Evolutionary conservation across 352 stramenopile genomes (phyloP), one percentile per base, ranked within the genome.

Genomic region (Phytophthora foliorum): DNA sequence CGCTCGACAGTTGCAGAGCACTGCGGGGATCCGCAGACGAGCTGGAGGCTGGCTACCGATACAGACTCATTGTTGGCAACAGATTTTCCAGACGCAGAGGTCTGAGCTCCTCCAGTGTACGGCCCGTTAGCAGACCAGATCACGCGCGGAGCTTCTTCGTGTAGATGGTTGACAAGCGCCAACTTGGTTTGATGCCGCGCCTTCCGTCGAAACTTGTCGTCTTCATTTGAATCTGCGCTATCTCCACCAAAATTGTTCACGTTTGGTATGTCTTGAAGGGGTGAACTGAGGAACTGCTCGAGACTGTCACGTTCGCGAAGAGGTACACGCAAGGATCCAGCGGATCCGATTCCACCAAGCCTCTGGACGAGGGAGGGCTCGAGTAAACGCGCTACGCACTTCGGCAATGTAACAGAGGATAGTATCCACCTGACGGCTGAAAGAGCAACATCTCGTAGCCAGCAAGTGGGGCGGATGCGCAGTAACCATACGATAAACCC

Each of bases 181-280:
- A 90, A 29, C 50, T 93, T 93, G 22, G 77, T 86, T 58, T 86
- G 68, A 27, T 93, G 72, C 0, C 85, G 81, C 21, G 77, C 82
- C 36, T 88, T 89, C 21, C 84, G 71, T 17, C 85, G 82, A 59
- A 90, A 91, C 38, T 88, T 86, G 52, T 77, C 66, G 16, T 73
- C 58, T n/a, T 69, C 75, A 48, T 83, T 73, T 1, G 57, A 61
- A 24, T 77, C 80, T n/a, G 39, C n/a, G 0, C 34, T 68, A 4
- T 57, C 36, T 36, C 3, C 22, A 31, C n/a, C 53, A 32, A 70
- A 51, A 19, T 31, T 17, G 16, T 51, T 63, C 19, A 48, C 46
- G 21, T 16, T 54, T 41, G 27, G 11, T 17, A 74, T 27, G 29
- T 46, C 14, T 1, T 32, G 53, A 24, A 83, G 42, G 36, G 38